Evolutionary conservation across 2,329 filamentous ascomycete species (phyloP), one percentile per base, ranked within the genome.

Genomic region (Ceratocystis cubensis): DNA sequence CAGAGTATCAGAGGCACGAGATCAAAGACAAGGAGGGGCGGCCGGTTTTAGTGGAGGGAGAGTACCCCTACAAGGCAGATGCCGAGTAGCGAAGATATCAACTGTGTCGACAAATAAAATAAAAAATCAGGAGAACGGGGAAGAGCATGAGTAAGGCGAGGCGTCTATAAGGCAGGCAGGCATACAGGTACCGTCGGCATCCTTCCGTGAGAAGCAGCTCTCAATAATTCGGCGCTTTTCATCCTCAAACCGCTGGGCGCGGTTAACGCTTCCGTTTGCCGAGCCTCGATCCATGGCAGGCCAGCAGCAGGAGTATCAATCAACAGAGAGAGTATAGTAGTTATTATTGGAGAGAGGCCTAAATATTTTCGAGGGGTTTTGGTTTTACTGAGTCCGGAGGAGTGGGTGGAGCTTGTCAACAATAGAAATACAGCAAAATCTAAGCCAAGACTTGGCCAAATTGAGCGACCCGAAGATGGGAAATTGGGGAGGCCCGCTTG

Each of bases 141-240:
- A 59, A 30, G 28, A 59, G 33, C 56, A 33, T n/a, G 30, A 8
- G 37, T 15, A 15, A 41, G 37, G 10, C 37, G 37, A 15, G 37
- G 8, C 13, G 37, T 41, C 37, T 41, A 41, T 41, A 5, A 15
- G 37, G 37, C 28, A 28, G 28, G 68, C 25, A 28, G 50, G 28
- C 88, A 74, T 82, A 95, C 91, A 81, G 68, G 90, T 88, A 71
- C 92, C 92, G 77, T 96, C 89, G 53, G 84, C 82, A 74, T 97
- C 94, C 73, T 87, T 87, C 79, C 95, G 96, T 75, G 80, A 84
- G 79, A 97, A 99, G 78, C 92, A 96, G 76, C 89, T 96, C 70
- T 96, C 89, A 70, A 96, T 88, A 72, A 99, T 96, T 74, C 94
- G 86, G 75, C 85, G 83, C 81, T 96, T 96, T 81, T 99, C 94